Evolutionary conservation across 75 land plant genomes (phyloP), one percentile per base, ranked within the genome.

Genomic region (Sequoiadendron giganteum): DNA sequence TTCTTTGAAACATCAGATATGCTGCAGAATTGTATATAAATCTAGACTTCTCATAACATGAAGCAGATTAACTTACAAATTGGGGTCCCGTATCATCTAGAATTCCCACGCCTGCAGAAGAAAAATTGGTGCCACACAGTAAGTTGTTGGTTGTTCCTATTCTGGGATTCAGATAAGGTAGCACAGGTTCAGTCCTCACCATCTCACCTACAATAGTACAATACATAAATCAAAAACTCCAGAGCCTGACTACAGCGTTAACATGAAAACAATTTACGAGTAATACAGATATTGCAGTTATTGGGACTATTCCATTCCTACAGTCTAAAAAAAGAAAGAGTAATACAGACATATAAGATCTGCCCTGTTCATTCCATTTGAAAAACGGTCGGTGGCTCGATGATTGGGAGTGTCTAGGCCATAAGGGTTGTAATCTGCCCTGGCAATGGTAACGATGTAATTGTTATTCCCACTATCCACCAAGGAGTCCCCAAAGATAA

Each of bases 71-170:
- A 52, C 91, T 90, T 92, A 93, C 94, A 49, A 93, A 93, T 87
- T 90, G 90, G 10, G 56, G 40, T 73, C 94, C 94, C 14, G 94
- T 93, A 58, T 93, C 94, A 36, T 93, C 89, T 5, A 93, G 89
- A 36, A 93, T 89, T 16, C 93, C 94, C 2, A 91, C 88, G 3
- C 94, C 94, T 32, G 93, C 94, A 28, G 94, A 93, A 3, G 94
- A 92, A 72, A 93, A 92, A 80, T 93, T 93, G 16, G 91, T 93
- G 8, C 94, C 94, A 11, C 56, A 73, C 0, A 92, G 91, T 15
- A 93, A 87, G 84, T 48, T 89, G 65, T 84, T 87, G 8, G 3
- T 3, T 7, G 8, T 3, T 1, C 38, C 16, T 38, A 54, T 49
- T 6, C 18, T 38, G 36, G 92, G 92, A 78, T 86, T 56, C 84